Evolutionary conservation across 2,329 filamentous ascomycete genomes (phyloP).

Genomic region (Fusarium circinatum): DNA sequence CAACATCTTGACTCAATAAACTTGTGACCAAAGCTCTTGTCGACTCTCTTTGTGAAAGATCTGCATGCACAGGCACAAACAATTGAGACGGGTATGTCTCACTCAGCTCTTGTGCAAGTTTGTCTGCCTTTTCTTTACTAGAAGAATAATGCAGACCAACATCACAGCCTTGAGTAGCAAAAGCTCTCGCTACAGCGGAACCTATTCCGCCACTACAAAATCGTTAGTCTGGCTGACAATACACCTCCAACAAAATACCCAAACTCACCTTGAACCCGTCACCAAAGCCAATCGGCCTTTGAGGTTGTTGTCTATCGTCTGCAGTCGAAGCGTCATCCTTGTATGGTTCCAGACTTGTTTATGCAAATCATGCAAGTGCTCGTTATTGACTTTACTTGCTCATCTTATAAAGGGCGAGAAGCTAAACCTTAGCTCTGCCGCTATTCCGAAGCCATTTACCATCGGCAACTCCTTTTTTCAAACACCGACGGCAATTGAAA

Average conservation of each 20-base stretch:
- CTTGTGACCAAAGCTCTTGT: constrained; percentile 10
- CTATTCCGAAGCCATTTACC: background rate
- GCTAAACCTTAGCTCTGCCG: constrained; percentile 1
- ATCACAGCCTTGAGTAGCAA: constrained; percentile 51
- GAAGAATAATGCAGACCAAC: constrained; percentile 49
- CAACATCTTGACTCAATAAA: background rate
- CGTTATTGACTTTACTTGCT: background rate
- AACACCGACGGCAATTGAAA: constrained; percentile 23
- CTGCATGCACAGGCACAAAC: constrained; percentile 10
- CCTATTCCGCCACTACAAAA: constrained; percentile 49
- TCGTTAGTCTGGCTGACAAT: constrained; percentile 2
- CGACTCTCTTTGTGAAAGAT: constrained; percentile 19
- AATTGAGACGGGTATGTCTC: background rate
- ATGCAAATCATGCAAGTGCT: background rate
- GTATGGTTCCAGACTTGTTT: background rate
- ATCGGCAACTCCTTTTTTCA: constrained; percentile 1
- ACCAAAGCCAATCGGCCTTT: constrained; percentile 34
- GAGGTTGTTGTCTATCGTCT: constrained; percentile 21
- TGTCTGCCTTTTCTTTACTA: constrained; percentile 48
- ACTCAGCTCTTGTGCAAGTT: constrained; percentile 39
- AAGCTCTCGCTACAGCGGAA: constrained; percentile 45
- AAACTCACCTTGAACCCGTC: constrained; percentile 29
- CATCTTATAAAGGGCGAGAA: constrained; percentile 5
- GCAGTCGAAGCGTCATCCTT: constrained; percentile 14
- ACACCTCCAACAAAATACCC: background rate